Evolutionary conservation across 2,329 filamentous ascomycete species (phyloP), one percentile per base, ranked within the genome.

Genomic region (Knoxdaviesia capensis): DNA sequence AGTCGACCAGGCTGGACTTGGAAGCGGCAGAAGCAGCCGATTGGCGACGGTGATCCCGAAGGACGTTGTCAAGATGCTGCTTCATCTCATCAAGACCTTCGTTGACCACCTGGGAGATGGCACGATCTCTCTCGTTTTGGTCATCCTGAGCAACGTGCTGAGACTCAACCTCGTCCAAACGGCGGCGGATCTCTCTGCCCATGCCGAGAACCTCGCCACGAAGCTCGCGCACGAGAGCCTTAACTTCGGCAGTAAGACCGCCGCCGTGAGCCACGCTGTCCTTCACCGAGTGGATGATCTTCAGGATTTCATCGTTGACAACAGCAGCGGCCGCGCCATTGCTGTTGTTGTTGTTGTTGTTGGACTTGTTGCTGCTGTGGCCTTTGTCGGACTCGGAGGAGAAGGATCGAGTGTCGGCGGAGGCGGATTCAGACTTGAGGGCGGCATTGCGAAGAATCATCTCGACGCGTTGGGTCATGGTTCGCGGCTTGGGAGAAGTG

Each of bases 151-250:
- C 39, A 7, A 11, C 9, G 9, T 35, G n/a, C 9, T 32, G 20
- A 9, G 33, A 6, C 31, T 61, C 65, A 7, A 75, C 69, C 47
- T 85, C 75, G 47, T 90, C 83, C n/a, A 96, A 69, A 49, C 86
- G 80, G 44, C 84, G 79, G 36, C 81, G 86, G 39, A 96, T 74
- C 49, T 94, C 86, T 44, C 88, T 72, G 4, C 88, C 88, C 87
- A 94, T 94, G 3, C 86, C 87, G 5, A 94, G 68, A 6, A 96
- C 86, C 55, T 96, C 88, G 3, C 86, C 87, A 28, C 88, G 78
- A 34, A 96, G 68, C 53, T 94, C 87, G 29, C 86, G 78, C 6
- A 94, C 82, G 6, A 94, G 68, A 4, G 84, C 78, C 59, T 96
- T 96, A 48, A 94, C 84, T 56, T 93, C 85, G 43, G 85, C 85